Evolutionary conservation across 1,284 basidiomycete species (phyloP).

Genomic region (Ustilago trichophora): DNA sequence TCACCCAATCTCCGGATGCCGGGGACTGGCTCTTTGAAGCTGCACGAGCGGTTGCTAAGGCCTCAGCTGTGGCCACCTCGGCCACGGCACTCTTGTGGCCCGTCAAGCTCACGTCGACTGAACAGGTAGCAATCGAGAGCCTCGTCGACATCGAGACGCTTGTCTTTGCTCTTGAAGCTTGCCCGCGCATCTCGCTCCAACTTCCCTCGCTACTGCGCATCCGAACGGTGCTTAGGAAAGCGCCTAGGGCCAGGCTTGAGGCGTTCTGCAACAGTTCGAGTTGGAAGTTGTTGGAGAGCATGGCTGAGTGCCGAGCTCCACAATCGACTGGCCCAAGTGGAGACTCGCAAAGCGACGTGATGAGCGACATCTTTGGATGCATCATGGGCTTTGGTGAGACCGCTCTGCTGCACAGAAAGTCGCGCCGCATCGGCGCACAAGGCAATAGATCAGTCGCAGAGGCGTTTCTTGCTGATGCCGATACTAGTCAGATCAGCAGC

Average conservation of each 20-base stretch:
- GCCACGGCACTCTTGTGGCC: constrained; percentile 26
- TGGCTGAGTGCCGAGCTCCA: neutral
- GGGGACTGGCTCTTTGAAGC: constrained; percentile 25
- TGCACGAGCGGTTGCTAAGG: constrained; percentile 15
- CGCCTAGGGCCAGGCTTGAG: neutral
- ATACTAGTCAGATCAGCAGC: constrained; percentile 6
- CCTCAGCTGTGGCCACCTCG: constrained; percentile 22
- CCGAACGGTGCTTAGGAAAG: constrained; percentile 12
- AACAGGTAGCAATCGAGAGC: constrained; percentile 14
- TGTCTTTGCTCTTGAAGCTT: constrained; percentile 75
- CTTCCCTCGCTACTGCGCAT: constrained; percentile 25
- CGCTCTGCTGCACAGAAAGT: constrained; percentile 2
- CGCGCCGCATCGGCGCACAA: neutral
- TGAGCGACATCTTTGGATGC: constrained; percentile 28
- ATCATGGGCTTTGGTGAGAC: constrained; percentile 13
- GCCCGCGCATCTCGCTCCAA: constrained; percentile 29
- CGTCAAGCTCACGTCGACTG: constrained; percentile 5
- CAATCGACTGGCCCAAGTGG: neutral
- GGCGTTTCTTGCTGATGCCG: constrained; percentile 2
- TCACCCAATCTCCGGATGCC: neutral
- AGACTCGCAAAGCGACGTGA: constrained; percentile 18
- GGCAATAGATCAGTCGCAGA: neutral
- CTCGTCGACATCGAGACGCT: constrained; percentile 21
- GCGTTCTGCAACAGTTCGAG: constrained; percentile 11
- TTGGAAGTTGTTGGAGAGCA: constrained; percentile 25